Evolutionary conservation across 2,329 filamentous ascomycete genomes (phyloP).

Genomic region (Pyricularia pennisetigena): DNA sequence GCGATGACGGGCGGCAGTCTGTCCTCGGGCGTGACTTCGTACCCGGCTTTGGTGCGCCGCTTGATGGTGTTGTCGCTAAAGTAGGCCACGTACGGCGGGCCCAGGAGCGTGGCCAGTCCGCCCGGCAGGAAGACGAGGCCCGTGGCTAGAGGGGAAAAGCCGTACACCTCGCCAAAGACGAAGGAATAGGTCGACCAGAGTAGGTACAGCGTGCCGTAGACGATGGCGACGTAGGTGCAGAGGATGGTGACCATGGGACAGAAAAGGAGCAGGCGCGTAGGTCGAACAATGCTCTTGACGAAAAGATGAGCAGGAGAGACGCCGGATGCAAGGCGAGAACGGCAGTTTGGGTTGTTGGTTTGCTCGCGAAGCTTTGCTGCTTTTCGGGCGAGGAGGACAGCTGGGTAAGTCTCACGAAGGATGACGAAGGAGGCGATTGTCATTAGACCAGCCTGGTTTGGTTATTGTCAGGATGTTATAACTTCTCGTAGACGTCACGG

Average conservation of each 20-base stretch:
- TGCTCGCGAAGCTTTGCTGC: slow-evolving; percentile 24
- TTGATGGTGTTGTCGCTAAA: slow-evolving; percentile 56
- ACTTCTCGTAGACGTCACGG: not conserved
- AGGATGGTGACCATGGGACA: slow-evolving; percentile 40
- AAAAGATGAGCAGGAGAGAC: slow-evolving; percentile 23
- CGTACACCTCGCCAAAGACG: slow-evolving; percentile 40
- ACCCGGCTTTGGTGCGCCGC: slow-evolving; percentile 41
- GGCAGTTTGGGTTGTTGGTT: slow-evolving; percentile 21
- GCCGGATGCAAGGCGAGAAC: slow-evolving; percentile 10
- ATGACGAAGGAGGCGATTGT: slow-evolving; percentile 1
- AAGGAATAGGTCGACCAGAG: slow-evolving; percentile 45
- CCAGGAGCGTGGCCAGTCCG: slow-evolving; percentile 32
- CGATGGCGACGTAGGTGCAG: slow-evolving; percentile 42
- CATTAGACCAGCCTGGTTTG: not conserved
- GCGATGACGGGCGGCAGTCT: slow-evolving; percentile 57
- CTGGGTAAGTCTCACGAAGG: slow-evolving; percentile 7
- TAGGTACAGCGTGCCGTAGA: slow-evolving; percentile 46
- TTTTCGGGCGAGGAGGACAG: slow-evolving; percentile 23
- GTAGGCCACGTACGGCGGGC: slow-evolving; percentile 37
- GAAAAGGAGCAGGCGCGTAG: slow-evolving; percentile 41
- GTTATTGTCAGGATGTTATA: not conserved
- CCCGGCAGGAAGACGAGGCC: slow-evolving; percentile 45
- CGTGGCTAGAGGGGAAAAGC: slow-evolving; percentile 32
- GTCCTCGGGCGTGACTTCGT: slow-evolving; percentile 44
- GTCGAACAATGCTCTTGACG: slow-evolving; percentile 29